phyloP scores from a whole-genome alignment of 192 early-diverging fungal genomes.

The Backusella tarrabulga region DNA sequence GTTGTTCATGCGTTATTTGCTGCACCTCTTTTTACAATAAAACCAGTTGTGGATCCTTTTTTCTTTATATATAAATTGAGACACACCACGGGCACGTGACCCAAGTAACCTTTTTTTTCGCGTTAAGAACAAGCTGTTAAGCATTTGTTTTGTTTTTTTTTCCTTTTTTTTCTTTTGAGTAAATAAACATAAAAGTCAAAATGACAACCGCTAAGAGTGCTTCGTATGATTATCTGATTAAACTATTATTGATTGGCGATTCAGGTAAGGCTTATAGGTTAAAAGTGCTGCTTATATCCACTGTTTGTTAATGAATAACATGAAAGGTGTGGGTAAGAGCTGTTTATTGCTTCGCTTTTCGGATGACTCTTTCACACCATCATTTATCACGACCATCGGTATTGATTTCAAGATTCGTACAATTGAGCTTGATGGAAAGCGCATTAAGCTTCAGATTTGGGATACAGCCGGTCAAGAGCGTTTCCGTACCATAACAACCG shows the following conservation, averaged over 20 bases:
- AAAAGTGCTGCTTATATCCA: background rate
- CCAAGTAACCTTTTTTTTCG: background rate
- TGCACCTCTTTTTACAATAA: background rate
- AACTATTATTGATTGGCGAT: slow-evolving; percentile 97
- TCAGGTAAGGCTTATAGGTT: slow-evolving; percentile 64
- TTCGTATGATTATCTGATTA: slow-evolving; percentile 99
- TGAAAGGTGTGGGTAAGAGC: slow-evolving; percentile 90
- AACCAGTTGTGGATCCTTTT: background rate
- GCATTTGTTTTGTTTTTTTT: background rate
- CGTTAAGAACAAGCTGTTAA: background rate
- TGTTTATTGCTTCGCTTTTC: slow-evolving; percentile 97
- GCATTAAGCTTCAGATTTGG: slow-evolving; percentile 99
- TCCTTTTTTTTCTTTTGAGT: background rate
- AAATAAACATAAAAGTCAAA: slow-evolving; percentile 6
- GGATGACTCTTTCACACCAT: slow-evolving; percentile 99
- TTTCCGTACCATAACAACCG: slow-evolving; percentile 98
- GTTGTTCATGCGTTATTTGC: background rate
- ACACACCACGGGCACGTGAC: background rate
- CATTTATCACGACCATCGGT: slow-evolving; percentile 99
- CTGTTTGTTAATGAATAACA: background rate
- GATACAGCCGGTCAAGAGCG: slow-evolving; percentile 99
- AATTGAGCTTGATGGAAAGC: slow-evolving; percentile 97
- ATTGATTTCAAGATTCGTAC: slow-evolving; percentile 99
- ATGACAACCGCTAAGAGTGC: slow-evolving; percentile 71
- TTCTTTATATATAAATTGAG: background rate